Conservation (phyloP, 371 early-diverging fungal species). For the Coemansia sp. region DNA sequence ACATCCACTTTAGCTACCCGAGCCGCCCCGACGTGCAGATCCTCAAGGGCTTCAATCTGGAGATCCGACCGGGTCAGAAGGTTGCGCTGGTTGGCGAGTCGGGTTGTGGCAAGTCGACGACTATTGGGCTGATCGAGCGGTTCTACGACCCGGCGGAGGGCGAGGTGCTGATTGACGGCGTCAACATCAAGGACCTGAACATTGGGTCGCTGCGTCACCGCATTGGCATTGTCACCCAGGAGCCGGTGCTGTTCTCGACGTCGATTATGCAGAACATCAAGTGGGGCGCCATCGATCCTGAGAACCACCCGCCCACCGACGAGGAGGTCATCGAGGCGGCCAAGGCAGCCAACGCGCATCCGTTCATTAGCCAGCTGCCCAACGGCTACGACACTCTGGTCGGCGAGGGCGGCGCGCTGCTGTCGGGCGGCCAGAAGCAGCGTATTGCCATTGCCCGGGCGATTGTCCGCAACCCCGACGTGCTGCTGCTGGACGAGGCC, state of each 20-base stretch:
- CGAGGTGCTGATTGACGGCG: slow-evolving; percentile 68
- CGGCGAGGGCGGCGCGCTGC: slow-evolving; percentile 72
- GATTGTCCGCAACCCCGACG: slow-evolving; percentile 66
- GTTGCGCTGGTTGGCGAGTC: slow-evolving; percentile 93
- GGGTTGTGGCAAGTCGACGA: slow-evolving; percentile 90
- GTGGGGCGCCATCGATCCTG: slow-evolving; percentile 46
- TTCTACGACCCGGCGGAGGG: slow-evolving; percentile 79
- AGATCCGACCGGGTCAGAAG: slow-evolving; percentile 77
- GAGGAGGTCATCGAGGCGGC: slow-evolving; percentile 56
- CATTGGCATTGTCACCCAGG: slow-evolving; percentile 81
- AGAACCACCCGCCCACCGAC: slow-evolving; percentile 41
- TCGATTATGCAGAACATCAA: slow-evolving; percentile 56
- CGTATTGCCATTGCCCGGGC: slow-evolving; percentile 62
- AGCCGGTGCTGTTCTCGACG: slow-evolving; percentile 66
- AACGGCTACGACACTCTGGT: slow-evolving; percentile 74
- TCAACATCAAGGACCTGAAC: slow-evolving; percentile 64
- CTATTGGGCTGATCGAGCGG: slow-evolving; percentile 74
- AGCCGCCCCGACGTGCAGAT: slow-evolving; percentile 68
- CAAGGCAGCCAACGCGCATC: slow-evolving; percentile 60
- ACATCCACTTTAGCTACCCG: slow-evolving; percentile 76
- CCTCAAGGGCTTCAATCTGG: slow-evolving; percentile 73
- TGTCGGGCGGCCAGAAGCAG: slow-evolving; percentile 90
- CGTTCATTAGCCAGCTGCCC: slow-evolving; percentile 68
- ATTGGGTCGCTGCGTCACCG: slow-evolving; percentile 67
- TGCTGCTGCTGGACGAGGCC: slow-evolving; percentile 95